Percentiles rank a stretch among this genome's conserved stretches.
Evolutionary conservation across 2,329 filamentous ascomycete species (phyloP).

Genomic region (Xylaria sp.): DNA sequence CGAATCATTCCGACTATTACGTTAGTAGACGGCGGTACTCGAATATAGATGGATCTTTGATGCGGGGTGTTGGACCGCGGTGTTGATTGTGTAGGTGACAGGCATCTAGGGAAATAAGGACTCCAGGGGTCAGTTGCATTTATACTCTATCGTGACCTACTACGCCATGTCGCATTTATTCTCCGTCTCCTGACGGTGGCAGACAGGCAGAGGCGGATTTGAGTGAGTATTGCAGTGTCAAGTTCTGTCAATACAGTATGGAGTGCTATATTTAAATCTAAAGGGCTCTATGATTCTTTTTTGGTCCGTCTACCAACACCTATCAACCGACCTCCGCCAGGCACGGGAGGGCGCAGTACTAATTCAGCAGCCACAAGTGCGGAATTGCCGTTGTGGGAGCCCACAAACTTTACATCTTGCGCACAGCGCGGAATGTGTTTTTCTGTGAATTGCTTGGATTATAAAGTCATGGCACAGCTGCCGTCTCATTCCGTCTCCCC

Average conservation of each 20-base stretch:
- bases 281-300: background rate
- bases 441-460: background rate
- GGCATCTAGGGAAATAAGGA: background rate
- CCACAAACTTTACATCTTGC: background rate
- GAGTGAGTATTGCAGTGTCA: background rate
- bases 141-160: background rate
- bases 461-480: background rate
- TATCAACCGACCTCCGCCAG: background rate
- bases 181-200: background rate
- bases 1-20: background rate
- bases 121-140: background rate
- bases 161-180: background rate
- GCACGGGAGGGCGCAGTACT: background rate
- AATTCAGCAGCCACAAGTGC: background rate
- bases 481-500: slow-evolving; percentile 50
- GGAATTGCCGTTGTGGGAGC: background rate
- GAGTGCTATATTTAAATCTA: background rate
- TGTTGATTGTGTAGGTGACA: background rate
- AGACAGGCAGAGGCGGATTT: background rate
- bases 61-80: background rate
- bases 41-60: background rate
- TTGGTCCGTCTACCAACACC: background rate
- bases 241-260: background rate
- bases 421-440: background rate
- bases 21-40: too few species aligned